Percentiles rank a stretch among this genome's conserved stretches.
Evolutionary conservation across 805 yeast genomes (phyloP).

Genomic region (Peterozyma xylosa): DNA sequence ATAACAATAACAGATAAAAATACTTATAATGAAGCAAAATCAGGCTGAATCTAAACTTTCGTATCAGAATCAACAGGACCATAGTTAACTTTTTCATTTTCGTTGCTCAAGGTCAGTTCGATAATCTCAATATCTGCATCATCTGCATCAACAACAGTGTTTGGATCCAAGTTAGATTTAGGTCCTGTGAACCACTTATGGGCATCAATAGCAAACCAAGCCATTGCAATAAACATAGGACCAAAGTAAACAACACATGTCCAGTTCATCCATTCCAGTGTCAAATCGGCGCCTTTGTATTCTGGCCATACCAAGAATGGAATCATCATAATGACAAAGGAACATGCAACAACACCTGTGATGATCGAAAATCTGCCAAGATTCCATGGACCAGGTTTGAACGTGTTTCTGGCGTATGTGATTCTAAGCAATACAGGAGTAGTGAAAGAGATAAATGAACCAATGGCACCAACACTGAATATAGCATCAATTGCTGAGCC

Average conservation of each 20-base stretch:
- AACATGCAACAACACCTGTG: slow-evolving; percentile 38
- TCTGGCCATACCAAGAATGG: slow-evolving; percentile 56
- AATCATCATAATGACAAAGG: slow-evolving; percentile 46
- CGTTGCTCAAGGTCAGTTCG: slow-evolving; percentile 2
- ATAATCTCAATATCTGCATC: slow-evolving; percentile 11
- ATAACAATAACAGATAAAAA: no score
- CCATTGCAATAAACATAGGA: slow-evolving; percentile 41
- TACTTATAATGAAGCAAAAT: no score
- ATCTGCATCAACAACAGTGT: slow-evolving; percentile 19
- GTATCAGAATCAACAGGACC: background rate
- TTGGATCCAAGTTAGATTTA: slow-evolving; percentile 38
- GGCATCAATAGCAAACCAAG: slow-evolving; percentile 47
- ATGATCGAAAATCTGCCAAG: slow-evolving; percentile 46
- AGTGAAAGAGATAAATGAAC: slow-evolving; percentile 61
- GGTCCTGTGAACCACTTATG: slow-evolving; percentile 59
- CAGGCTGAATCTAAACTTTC: no score
- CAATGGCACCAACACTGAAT: slow-evolving; percentile 67
- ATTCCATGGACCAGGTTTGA: slow-evolving; percentile 62
- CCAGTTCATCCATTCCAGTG: slow-evolving; percentile 50
- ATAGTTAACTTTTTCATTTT: background rate
- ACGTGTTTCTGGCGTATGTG: slow-evolving; percentile 42
- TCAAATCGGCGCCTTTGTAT: slow-evolving; percentile 28
- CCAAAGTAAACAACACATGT: slow-evolving; percentile 56
- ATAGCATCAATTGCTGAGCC: slow-evolving; percentile 62
- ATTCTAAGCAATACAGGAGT: slow-evolving; percentile 54